Conservation (phyloP, 23 red algal species). For the Gracilaria gracilis region DNA sequence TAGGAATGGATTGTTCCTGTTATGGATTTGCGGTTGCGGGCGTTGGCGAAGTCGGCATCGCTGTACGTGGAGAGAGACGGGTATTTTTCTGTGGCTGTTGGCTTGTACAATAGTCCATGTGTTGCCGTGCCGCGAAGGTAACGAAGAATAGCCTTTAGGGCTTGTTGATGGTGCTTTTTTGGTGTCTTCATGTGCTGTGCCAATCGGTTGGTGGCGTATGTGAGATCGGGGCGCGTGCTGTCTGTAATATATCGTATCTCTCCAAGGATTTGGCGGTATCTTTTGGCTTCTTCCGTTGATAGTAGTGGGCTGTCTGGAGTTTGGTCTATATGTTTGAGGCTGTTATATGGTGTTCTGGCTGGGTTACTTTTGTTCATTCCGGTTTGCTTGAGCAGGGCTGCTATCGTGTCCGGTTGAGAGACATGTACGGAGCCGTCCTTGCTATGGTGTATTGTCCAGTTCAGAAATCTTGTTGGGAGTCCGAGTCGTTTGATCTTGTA, state of each 20-base stretch:
- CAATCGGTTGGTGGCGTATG: not conserved
- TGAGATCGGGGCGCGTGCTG: not conserved
- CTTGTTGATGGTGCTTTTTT: not conserved
- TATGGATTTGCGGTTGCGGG: not conserved
- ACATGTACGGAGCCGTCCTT: too few species aligned
- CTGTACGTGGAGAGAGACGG: not conserved
- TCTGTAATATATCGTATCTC: conserved; percentile 6
- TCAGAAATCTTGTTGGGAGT: too few species aligned
- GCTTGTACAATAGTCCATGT: too few species aligned
- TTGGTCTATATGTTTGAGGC: too few species aligned
- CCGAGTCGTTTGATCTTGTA: too few species aligned
- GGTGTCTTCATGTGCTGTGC: conserved; percentile 1
- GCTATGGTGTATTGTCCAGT: too few species aligned
- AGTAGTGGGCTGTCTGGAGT: not conserved
- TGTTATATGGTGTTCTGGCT: too few species aligned
- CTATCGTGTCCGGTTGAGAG: too few species aligned
- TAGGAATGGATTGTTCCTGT: not conserved
- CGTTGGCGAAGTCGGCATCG: conserved; percentile 31
- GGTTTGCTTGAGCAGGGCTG: too few species aligned
- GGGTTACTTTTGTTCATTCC: too few species aligned
- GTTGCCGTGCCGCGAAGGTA: not conserved
- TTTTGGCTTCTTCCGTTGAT: not conserved
- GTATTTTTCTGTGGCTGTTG: too few species aligned
- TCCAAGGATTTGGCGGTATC: not conserved
- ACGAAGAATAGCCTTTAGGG: not conserved